Percentiles rank a stretch among this genome's conserved stretches.
These are phyloP conservation scores for Quercus suber DNA, from an alignment of 306 rosid species.

Conservation along the genomic window DNA sequence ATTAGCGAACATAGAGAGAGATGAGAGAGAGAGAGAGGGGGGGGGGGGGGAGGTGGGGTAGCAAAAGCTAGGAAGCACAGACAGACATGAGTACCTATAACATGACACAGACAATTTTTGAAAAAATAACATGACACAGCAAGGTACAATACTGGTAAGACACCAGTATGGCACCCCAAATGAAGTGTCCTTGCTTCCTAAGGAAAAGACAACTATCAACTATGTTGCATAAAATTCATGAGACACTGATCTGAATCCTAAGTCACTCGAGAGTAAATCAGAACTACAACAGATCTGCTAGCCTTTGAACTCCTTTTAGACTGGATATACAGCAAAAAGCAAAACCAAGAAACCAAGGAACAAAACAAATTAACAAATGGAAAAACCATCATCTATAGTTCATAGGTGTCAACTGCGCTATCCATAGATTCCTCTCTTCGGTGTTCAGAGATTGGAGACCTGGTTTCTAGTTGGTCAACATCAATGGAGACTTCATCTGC, in stretches of 20 bases:
- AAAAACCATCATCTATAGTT: constrained; percentile 46
- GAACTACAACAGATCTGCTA: constrained; percentile 4
- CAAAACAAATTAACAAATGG: constrained; percentile 18
- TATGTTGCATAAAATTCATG: constrained; percentile 28
- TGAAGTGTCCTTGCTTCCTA: too few relatives aligned
- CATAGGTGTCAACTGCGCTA: constrained; percentile 64
- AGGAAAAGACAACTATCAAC: background rate
- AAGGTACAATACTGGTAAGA: too few relatives aligned
- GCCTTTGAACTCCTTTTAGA: constrained; percentile 3
- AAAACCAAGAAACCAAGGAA: constrained; percentile 26
- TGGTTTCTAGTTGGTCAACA: constrained; percentile 53
- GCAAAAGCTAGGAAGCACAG: too few relatives aligned
- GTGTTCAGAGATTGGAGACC: constrained; percentile 42
- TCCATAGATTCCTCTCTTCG: constrained; percentile 85
- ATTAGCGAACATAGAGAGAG: constrained; percentile 4
- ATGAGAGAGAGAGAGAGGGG: background rate
- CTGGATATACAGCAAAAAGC: constrained; percentile 26
- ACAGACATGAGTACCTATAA: too few relatives aligned
- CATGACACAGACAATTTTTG: too few relatives aligned
- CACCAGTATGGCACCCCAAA: too few relatives aligned
- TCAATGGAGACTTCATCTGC: constrained; percentile 69
- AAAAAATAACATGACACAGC: too few relatives aligned
- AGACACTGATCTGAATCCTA: constrained; percentile 20
- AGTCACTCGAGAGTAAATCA: constrained; percentile 15
- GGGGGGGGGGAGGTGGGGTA: too few relatives aligned